These are phyloP conservation scores for Penicillium sp. DNA, from an alignment of 2,329 filamentous ascomycete genomes.

Conservation along the genomic window DNA sequence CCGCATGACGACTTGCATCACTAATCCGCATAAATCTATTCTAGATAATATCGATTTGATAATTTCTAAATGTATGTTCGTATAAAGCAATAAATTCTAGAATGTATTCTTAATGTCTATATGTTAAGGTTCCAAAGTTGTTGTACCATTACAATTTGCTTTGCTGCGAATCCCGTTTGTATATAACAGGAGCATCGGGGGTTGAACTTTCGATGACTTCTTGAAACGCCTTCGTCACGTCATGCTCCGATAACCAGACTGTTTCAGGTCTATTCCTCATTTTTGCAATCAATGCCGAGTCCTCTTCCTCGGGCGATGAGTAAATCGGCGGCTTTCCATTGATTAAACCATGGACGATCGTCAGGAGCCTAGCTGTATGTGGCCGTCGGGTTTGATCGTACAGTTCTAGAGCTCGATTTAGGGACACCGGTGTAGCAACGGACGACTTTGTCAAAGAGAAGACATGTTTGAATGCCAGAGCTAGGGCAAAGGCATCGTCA, in stretches of 20 bases:
- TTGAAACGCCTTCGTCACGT: constrained; percentile 39
- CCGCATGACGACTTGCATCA: no score
- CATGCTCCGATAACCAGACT: constrained; percentile 47
- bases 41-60: no score
- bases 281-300: constrained; percentile 34
- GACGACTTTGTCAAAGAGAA: constrained; percentile 21
- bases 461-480: constrained; percentile 35
- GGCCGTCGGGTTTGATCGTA: constrained; percentile 45
- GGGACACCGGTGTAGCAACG: constrained; percentile 4
- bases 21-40: no score
- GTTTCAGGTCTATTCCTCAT: constrained; percentile 36
- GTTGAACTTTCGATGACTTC: background rate
- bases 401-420: constrained; percentile 31
- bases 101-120: background rate
- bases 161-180: background rate
- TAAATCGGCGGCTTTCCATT: constrained; percentile 10
- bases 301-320: constrained; percentile 26
- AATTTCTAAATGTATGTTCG: no score
- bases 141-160: background rate
- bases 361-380: constrained; percentile 40
- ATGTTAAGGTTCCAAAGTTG: no score
- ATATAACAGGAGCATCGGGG: no score
- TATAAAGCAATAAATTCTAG: background rate
- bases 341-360: constrained; percentile 31
- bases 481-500: constrained; percentile 39